Evolutionary conservation across 192 early-diverging fungal genomes (phyloP).

Genomic region (Coemansia nantahalensis): DNA sequence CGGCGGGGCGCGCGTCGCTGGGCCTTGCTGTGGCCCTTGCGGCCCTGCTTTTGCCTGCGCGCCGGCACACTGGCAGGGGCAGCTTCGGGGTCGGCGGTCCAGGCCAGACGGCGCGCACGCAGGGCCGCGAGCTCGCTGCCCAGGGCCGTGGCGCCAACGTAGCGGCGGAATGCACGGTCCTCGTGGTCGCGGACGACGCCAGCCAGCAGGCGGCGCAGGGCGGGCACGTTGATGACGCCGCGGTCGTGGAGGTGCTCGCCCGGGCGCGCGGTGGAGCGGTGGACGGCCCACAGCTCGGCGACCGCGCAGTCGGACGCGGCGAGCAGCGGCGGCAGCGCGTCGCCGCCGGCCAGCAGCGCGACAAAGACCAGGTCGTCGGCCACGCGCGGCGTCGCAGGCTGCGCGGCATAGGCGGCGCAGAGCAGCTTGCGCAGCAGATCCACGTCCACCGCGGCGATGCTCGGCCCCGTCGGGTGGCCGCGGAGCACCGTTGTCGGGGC

Average conservation of each 20-base stretch:
- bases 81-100: constrained; percentile 1
- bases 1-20: not conserved
- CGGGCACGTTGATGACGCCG: constrained; percentile 50
- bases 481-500: constrained; percentile 89
- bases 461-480: constrained; percentile 68
- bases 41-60: not conserved
- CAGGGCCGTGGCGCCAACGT: constrained; percentile 23
- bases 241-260: constrained; percentile 52
- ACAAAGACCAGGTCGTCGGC: constrained; percentile 95
- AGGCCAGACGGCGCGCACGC: constrained; percentile 22
- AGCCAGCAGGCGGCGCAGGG: constrained; percentile 46
- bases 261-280: constrained; percentile 10
- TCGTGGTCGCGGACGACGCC: constrained; percentile 54
- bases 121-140: constrained; percentile 20
- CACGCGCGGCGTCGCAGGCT: constrained; percentile 51
- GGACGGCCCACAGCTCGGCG: constrained; percentile 53
- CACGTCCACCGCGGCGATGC: constrained; percentile 7
- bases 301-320: constrained; percentile 46
- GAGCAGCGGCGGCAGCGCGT: constrained; percentile 74
- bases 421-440: constrained; percentile 44
- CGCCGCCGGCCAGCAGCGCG: constrained; percentile 92
- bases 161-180: constrained; percentile 51
- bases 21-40: not conserved
- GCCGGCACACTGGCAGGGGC: no score
- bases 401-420: constrained; percentile 71